These are phyloP conservation scores for Russula sp. DNA, from an alignment of 768 basidiomycete species.

Conservation along the genomic window DNA sequence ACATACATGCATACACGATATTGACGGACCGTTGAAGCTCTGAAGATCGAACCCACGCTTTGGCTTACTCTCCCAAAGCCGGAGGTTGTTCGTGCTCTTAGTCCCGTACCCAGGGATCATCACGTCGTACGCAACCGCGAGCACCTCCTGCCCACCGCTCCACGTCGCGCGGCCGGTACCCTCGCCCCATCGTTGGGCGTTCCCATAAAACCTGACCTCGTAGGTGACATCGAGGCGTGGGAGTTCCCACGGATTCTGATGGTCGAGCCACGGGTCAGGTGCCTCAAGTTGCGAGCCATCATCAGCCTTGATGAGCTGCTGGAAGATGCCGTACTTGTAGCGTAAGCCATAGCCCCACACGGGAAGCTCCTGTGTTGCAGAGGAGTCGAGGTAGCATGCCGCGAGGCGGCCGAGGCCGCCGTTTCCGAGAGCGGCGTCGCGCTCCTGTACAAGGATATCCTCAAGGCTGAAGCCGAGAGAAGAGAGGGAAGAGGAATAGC, in stretches of 20 bases:
- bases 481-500: conserved; percentile 59
- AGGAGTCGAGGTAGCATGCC: conserved; percentile 95
- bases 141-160: conserved; percentile 89
- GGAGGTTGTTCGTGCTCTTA: conserved; percentile 83
- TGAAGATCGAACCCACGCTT: conserved; percentile 90
- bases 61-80: conserved; percentile 78
- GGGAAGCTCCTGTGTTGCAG: conserved; percentile 82
- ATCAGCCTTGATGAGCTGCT: conserved; percentile 79
- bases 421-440: conserved; percentile 92
- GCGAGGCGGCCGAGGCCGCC: conserved; percentile 94
- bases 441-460: conserved; percentile 79
- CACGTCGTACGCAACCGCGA: conserved; percentile 90
- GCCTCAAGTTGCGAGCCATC: conserved; percentile 77
- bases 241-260: conserved; percentile 86
- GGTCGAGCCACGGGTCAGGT: conserved; percentile 87
- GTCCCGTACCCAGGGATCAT: conserved; percentile 89
- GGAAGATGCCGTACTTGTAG: conserved; percentile 96
- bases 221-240: conserved; percentile 79
- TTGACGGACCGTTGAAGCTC: conserved; percentile 75
- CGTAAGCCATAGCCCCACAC: conserved; percentile 93
- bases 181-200: conserved; percentile 58
- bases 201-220: conserved; percentile 85
- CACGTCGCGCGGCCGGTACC: conserved; percentile 50
- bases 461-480: conserved; percentile 87
- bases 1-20: background rate